A percentile compares a stretch with the other conserved stretches of the same genome.
Conservation (phyloP, 163 green algal species). For the Trebouxiophyceae sp. region DNA sequence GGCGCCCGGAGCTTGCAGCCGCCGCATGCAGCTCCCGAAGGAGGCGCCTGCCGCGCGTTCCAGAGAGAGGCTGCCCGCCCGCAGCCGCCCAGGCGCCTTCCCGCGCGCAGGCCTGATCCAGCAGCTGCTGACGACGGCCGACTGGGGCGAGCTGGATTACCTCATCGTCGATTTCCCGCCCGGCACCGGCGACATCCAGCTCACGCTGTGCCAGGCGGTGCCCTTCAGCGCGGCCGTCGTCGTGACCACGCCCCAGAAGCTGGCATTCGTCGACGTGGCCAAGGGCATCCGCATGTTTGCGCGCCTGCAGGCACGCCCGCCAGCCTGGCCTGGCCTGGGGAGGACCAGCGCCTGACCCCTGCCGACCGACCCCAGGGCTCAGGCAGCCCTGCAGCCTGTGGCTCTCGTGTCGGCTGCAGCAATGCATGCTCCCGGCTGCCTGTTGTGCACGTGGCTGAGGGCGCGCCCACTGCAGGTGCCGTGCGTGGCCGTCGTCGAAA, state of each 20-base stretch:
- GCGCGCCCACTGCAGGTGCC: constrained; percentile 53
- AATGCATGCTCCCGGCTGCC: too few relatives aligned
- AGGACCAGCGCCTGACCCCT: too few relatives aligned
- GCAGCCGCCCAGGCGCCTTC: too few relatives aligned
- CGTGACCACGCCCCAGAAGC: constrained; percentile 92
- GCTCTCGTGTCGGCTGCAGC: too few relatives aligned
- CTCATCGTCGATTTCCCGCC: constrained; percentile 95
- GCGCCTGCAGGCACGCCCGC: constrained; percentile 68
- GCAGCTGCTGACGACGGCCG: constrained; percentile 75
- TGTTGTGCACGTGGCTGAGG: too few relatives aligned
- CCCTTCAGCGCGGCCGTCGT: constrained; percentile 92
- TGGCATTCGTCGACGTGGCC: constrained; percentile 94
- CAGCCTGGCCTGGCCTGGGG: too few relatives aligned
- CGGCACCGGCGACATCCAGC: constrained; percentile 81
- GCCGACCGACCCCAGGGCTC: too few relatives aligned
- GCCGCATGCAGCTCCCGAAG: too few relatives aligned
- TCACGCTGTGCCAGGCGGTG: constrained; percentile 91
- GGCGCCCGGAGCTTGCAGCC: neutral
- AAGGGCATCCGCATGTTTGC: constrained; percentile 98
- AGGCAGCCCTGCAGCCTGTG: too few relatives aligned
- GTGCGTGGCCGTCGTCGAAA: constrained; percentile 94
- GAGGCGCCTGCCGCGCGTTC: too few relatives aligned
- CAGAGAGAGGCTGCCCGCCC: too few relatives aligned
- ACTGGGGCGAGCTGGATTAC: constrained; percentile 97
- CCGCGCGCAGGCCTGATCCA: constrained; percentile 59